Base-by-base conservation (phyloP, 2,329 filamentous ascomycete genomes). In the Zymoseptoria ardabiliae region DNA sequence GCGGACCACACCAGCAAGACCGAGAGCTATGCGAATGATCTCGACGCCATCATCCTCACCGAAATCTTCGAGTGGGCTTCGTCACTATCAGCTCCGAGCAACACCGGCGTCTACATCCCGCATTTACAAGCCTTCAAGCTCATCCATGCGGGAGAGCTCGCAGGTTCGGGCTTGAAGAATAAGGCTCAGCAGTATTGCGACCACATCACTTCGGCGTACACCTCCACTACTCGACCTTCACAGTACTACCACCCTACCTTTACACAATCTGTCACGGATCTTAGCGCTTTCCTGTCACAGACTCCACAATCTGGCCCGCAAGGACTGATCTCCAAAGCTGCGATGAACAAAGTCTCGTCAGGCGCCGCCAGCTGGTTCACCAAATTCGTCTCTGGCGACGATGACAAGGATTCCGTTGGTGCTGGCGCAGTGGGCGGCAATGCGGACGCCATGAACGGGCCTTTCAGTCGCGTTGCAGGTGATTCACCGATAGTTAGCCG, bases 131-230 rank as follows among this genome's bases (percentile, higher is more conserved):
- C 87, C 1, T 97, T 96, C 80, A 99, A 97, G 74, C 80, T 97
- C 50, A 86, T 94, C 58, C 89, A 97, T 74, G 94, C 94, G 7
- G 84, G 88, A 69, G 82, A 85, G 11, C 80, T 99, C 53, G 90
- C 93, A 17, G 93, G 97, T 66, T 85, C 89, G 68, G 95, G 95
- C 0, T 83, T 87, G 66, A 85, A 86, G 61, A 83, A 87, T 53
- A 92, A 96, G 73, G 92, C 95, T 1, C 82, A 96, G 68, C 85
- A 90, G 60, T 99, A 99, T 70, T 97, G 92, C 72, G 93, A 97
- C 67, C 82, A 86, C 6, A 92, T 99, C 66, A 82, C 83, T 41
- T 76, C 82, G 11, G 85, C 89, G 0, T 88, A 96, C 62, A 89
- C 86, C 54, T 84, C 89, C 4, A 91, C 90, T 66, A 95, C 91